Percentiles rank a stretch among this genome's conserved stretches.
These are phyloP conservation scores for Sarocladiaceae sp. DNA, from an alignment of 2,329 filamentous ascomycete species.

Conservation along the genomic window DNA sequence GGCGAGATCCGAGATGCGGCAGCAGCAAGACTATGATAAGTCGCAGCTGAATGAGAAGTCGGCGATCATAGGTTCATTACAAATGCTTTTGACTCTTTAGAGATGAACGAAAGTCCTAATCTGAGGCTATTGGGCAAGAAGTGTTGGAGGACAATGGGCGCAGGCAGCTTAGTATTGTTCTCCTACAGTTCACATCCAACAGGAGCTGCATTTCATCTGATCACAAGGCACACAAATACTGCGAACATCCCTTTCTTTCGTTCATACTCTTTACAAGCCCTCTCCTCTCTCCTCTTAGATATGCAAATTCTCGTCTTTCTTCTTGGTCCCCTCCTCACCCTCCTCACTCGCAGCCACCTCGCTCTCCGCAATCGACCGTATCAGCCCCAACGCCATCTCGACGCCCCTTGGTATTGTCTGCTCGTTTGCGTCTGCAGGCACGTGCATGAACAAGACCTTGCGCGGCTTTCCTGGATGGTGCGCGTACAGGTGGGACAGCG, in stretches of 20 bases:
- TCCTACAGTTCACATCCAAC: neutral
- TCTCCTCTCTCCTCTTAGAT: neutral
- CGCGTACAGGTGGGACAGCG: slow-evolving; percentile 51
- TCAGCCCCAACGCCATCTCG: slow-evolving; percentile 47
- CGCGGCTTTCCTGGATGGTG: slow-evolving; percentile 29
- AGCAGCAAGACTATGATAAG: no score
- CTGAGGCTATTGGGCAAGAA: no score
- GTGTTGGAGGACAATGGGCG: neutral
- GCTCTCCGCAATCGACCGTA: slow-evolving; percentile 51
- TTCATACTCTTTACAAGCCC: neutral
- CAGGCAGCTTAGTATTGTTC: neutral
- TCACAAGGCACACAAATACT: neutral
- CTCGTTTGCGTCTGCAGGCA: slow-evolving; percentile 54
- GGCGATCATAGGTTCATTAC: no score
- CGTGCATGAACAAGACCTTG: slow-evolving; percentile 65
- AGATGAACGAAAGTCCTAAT: no score
- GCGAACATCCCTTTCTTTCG: neutral
- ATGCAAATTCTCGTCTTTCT: no score
- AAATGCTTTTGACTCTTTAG: no score
- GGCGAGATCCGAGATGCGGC: no score
- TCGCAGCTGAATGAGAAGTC: no score
- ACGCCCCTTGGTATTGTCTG: slow-evolving; percentile 40
- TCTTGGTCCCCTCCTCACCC: no score
- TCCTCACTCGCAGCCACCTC: slow-evolving; percentile 24
- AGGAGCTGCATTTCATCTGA: neutral